Base-by-base conservation (phyloP, 768 basidiomycete species). In the Fistulinella prunicolor region DNA sequence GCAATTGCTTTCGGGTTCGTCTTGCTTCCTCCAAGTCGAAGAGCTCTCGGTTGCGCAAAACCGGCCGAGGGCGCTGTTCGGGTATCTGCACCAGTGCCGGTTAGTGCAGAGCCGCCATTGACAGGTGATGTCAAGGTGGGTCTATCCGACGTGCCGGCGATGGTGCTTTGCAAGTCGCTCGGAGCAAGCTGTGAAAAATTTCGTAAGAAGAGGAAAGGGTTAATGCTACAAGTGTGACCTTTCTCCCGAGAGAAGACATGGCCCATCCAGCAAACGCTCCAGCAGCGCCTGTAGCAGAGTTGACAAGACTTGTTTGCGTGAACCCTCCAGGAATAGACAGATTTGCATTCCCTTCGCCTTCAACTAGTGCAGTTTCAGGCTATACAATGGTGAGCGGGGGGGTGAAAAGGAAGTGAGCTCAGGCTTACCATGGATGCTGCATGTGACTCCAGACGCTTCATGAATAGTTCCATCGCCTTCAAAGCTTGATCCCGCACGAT, bases 231-330 rank as follows among this genome's bases (percentile, higher is more conserved):
- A 5, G 13, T 46, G 70, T 24, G 44, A 88, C 89, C 75, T 87
- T 89, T 70, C 83, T 94, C 22, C 88, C 84, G 0, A 97, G 60
- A 0, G 89, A 93, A 4, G 92, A 88, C 36, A 97, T 91, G 2
- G 95, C 95, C 95, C 95, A 98, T 6, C 94, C 92, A 13, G 95
- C 94, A 3, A 99, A 71, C 16, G 85, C 88, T 8, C 89, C 86
- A 16, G 94, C 95, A 3, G 94, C 94, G 0, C 93, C 94, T 0
- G 93, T 85, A 0, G 95, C 93, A 4, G 84, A 84, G 56, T 85
- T 92, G 14, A 90, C 90, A 2, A 96, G 69, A 10, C 76, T 58
- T 38, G 54, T 51, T 48, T 61, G 54, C 38, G 54, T 59, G 34
- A 65, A 58, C 7, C 58, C 59, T n/a, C 64, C 60, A 26, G 69